phyloP scores from a whole-genome alignment of 139 green algal genomes.

The Coelastrella sp. region DNA sequence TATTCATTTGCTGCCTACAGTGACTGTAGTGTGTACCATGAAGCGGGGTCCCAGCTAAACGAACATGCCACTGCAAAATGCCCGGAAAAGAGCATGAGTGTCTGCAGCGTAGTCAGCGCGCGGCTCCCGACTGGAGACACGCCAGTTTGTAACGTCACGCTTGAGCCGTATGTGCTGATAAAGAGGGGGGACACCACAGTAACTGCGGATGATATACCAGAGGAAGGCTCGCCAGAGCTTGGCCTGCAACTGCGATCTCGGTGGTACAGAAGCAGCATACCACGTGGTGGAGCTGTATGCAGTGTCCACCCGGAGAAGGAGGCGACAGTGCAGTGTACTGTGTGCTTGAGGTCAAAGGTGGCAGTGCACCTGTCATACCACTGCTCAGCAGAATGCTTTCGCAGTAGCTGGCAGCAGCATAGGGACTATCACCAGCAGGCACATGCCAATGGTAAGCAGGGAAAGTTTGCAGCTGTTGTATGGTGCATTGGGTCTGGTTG shows the following conservation, averaged over 20 bases:
- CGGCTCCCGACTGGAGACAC: constrained; percentile 79
- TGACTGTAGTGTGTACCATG: background rate
- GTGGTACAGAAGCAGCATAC: constrained; percentile 90
- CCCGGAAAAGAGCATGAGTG: constrained; percentile 26
- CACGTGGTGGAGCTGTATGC: constrained; percentile 82
- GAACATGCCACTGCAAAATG: background rate
- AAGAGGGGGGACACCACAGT: constrained; percentile 76
- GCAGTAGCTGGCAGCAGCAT: constrained; percentile 90
- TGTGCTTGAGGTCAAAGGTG: constrained; percentile 86
- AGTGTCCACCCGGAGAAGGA: constrained; percentile 89
- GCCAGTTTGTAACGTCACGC: constrained; percentile 76
- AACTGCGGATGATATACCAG: constrained; percentile 84
- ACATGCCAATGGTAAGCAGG: constrained; percentile 60
- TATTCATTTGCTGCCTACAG: background rate
- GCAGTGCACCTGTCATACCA: constrained; percentile 88
- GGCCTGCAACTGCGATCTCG: constrained; percentile 78
- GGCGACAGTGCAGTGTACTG: constrained; percentile 91
- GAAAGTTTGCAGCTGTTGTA: background rate
- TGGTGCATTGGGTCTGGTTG: background rate
- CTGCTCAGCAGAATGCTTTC: constrained; percentile 93
- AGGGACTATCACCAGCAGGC: constrained; percentile 86
- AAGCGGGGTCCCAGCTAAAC: constrained; percentile 5
- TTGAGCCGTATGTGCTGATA: constrained; percentile 92
- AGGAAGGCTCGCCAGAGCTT: constrained; percentile 77
- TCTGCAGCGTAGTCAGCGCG: constrained; percentile 43